Percentiles rank a stretch among this genome's conserved stretches.
These are phyloP conservation scores for Lasiosphaeris hirsuta DNA, from an alignment of 495 filamentous ascomycete species.

Conservation along the genomic window DNA sequence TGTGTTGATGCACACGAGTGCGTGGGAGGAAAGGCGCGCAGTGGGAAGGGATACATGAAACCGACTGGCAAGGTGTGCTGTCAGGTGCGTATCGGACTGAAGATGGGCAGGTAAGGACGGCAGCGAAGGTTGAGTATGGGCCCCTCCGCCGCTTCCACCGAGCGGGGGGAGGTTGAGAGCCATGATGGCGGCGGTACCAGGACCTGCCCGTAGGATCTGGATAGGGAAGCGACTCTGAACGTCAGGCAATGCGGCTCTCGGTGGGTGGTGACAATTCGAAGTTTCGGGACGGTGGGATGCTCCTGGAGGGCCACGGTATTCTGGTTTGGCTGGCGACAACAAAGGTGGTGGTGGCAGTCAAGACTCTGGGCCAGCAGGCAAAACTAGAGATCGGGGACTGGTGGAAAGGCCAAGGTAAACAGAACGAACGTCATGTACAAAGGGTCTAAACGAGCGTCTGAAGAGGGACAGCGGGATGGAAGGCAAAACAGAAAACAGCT, in stretches of 20 bases:
- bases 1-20: constrained; percentile 85
- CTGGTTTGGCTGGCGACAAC: not conserved
- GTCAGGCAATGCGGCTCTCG: constrained; percentile 2
- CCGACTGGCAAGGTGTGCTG: constrained; percentile 90
- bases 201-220: constrained; percentile 17
- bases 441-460: constrained; percentile 31
- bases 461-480: constrained; percentile 12
- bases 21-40: constrained; percentile 83
- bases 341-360: not conserved
- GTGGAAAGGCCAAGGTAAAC: constrained; percentile 11
- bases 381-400: not conserved
- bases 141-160: constrained; percentile 51
- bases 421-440: constrained; percentile 34
- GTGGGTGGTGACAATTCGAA: not conserved
- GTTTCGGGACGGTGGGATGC: not conserved
- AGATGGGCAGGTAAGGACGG: constrained; percentile 84
- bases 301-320: not conserved
- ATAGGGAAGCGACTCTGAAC: not conserved
- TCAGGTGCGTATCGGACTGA: constrained; percentile 94
- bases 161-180: constrained; percentile 42
- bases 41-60: constrained; percentile 89
- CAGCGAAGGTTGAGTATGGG: constrained; percentile 86
- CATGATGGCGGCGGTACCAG: constrained; percentile 35
- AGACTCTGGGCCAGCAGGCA: not conserved
- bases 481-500: constrained; percentile 8